Evolutionary conservation across 2,329 filamentous ascomycete genomes (phyloP).

Genomic region (Trichoderma sp.): DNA sequence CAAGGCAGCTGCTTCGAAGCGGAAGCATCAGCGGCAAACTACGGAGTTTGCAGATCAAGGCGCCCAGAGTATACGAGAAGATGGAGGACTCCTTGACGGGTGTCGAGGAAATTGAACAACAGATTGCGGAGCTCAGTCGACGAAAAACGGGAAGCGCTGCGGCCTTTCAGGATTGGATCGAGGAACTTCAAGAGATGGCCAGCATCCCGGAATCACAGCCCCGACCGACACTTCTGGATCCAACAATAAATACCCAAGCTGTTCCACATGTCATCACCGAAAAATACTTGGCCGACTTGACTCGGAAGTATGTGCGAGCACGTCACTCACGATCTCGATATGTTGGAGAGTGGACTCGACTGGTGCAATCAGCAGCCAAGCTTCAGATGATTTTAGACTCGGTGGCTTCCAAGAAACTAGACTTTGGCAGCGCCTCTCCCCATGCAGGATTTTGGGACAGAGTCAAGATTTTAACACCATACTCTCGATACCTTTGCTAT

Average conservation of each 20-base stretch:
- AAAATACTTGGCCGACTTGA: conserved; percentile 88
- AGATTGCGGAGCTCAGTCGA: conserved; percentile 76
- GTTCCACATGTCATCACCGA: conserved; percentile 87
- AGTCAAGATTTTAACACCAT: conserved; percentile 71
- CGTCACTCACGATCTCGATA: conserved; percentile 84
- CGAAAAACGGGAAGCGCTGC: conserved; percentile 78
- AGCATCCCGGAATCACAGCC: conserved; percentile 67
- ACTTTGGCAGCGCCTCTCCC: conserved; percentile 66
- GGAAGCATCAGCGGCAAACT: conserved; percentile 76
- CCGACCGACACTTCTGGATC: conserved; percentile 46
- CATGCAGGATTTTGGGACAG: conserved; percentile 59
- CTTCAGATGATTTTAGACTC: conserved; percentile 85
- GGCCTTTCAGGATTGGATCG: conserved; percentile 90
- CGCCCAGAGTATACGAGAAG: conserved; percentile 82
- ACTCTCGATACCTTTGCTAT: conserved; percentile 78
- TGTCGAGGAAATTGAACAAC: conserved; percentile 78
- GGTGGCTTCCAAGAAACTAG: conserved; percentile 75
- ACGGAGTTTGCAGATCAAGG: conserved; percentile 74
- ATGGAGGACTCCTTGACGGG: conserved; percentile 81
- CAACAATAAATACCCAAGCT: conserved; percentile 47
- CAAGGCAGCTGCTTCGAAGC: conserved; percentile 77
- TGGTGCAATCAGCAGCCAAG: conserved; percentile 74
- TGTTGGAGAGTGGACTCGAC: conserved; percentile 79
- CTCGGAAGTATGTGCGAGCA: conserved; percentile 77
- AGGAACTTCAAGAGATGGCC: conserved; percentile 82